phyloP scores from a whole-genome alignment of 805 yeast genomes.

The Ogataea kodamae region DNA sequence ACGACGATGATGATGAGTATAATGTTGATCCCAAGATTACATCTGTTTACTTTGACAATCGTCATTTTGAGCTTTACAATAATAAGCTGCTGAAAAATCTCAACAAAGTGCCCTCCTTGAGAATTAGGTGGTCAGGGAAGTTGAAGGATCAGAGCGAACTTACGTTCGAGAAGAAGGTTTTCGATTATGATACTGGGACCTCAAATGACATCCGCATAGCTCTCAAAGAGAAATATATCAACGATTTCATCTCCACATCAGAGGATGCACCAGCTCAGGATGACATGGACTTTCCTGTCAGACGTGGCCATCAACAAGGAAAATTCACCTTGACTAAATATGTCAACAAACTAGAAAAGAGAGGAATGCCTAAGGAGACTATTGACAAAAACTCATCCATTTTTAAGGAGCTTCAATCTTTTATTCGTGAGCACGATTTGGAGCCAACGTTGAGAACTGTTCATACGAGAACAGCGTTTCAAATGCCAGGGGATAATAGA shows the following conservation, averaged over 20 bases:
- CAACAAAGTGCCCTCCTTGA: constrained; percentile 64
- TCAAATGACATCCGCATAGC: constrained; percentile 57
- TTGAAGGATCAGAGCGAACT: constrained; percentile 74
- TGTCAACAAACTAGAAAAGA: constrained; percentile 58
- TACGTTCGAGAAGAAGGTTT: constrained; percentile 73
- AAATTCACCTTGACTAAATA: constrained; percentile 42
- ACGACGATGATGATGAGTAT: constrained; percentile 47
- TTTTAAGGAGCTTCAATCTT: constrained; percentile 57
- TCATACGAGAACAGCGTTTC: constrained; percentile 92
- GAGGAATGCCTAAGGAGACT: constrained; percentile 51
- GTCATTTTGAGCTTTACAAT: constrained; percentile 79
- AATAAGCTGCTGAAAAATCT: constrained; percentile 66
- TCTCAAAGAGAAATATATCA: constrained; percentile 78
- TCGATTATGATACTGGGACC: constrained; percentile 48
- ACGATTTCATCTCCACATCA: constrained; percentile 51
- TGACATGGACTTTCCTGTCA: constrained; percentile 30
- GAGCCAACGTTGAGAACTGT: constrained; percentile 86
- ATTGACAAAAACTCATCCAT: constrained; percentile 51
- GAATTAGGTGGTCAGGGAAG: constrained; percentile 90
- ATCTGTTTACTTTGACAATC: constrained; percentile 83
- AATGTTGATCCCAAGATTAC: constrained; percentile 78
- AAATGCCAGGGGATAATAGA: constrained; percentile 95
- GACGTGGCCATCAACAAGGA: constrained; percentile 8
- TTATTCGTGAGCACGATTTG: constrained; percentile 60
- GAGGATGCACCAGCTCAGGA: constrained; percentile 29